phyloP scores from a whole-genome alignment of 441 rosid species.

The Erodium texanum region DNA sequence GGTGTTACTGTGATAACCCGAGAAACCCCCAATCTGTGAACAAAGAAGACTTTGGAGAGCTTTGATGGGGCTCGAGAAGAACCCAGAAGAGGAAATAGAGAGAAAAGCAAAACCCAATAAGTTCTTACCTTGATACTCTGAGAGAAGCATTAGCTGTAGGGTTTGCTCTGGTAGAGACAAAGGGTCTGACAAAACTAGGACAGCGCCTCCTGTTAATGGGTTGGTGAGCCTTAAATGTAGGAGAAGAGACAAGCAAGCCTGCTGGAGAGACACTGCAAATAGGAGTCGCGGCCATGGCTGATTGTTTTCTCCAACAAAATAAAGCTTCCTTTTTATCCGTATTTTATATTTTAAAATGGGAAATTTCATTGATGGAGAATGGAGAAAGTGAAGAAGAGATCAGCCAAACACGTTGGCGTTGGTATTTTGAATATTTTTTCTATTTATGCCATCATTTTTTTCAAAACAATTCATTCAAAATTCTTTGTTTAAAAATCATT shows the following conservation, averaged over 20 bases:
- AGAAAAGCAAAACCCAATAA: slow-evolving; percentile 12
- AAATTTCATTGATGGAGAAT: no score
- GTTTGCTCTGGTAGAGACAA: slow-evolving; percentile 17
- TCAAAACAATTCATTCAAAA: no score
- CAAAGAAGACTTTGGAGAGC: neutral
- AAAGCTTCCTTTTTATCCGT: no score
- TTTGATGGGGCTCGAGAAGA: neutral
- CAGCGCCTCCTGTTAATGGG: slow-evolving; percentile 15
- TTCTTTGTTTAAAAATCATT: no score
- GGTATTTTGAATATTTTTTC: no score
- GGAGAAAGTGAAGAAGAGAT: no score
- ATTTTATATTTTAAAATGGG: no score
- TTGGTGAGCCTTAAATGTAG: slow-evolving; percentile 3
- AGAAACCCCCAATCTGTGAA: slow-evolving; percentile 21
- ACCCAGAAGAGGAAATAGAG: slow-evolving; percentile 13
- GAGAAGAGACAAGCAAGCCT: slow-evolving; percentile 13
- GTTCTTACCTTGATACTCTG: slow-evolving; percentile 25
- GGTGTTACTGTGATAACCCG: slow-evolving; percentile 16
- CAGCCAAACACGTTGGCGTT: no score
- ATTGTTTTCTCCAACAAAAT: no score
- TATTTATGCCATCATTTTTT: no score
- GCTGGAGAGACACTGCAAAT: slow-evolving; percentile 14
- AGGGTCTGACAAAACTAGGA: slow-evolving; percentile 20
- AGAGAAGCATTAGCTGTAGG: slow-evolving; percentile 13
- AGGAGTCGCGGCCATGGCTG: slow-evolving; percentile 26